Evolutionary conservation across 306 rosid genomes (phyloP), one percentile per base, ranked within the genome.

Genomic region (Vachellia pachyceras): DNA sequence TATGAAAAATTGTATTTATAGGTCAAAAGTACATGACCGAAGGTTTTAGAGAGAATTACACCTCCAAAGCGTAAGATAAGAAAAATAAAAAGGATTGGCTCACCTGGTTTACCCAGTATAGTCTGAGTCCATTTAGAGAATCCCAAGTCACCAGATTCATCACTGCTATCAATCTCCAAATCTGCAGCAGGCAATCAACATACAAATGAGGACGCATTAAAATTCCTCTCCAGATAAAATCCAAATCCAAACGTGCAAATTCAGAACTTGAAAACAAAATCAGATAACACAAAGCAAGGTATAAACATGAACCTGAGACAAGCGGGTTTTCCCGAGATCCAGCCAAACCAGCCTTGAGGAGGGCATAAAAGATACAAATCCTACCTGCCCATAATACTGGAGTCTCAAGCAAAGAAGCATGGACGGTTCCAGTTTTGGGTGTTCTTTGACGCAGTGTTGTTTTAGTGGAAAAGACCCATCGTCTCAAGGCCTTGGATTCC

Each of bases 361-460:
- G 97, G 45, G 90, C 99, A 79, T 90, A 95, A 85, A 91, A 93
- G 85, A 92, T 77, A 85, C 95, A 95, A 78, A 95, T 64, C 73
- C 99, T 85, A 35, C 97, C 93, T 41, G 88, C 94, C 99, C 97
- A 95, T 6, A 95, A 69, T 72, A 95, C 85, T 0, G 97, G 99
- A 64, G 97, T 64, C 68, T 93, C 99, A 66, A 93, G 72, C 86
- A 95, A 71, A 79, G 97, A 95, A 76, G 97, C 94, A 58, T 37
- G 86, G 7, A 80, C 72, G 6, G 73, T 5, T 6, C 29, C 25
- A 58, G 33, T 58, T 23, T 58, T 58, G 11, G 64, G 23, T 40
- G 33, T 12, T 61, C 6, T 36, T 85, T 37, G 60, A 36, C 14
- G 13, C 17, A 15, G 58, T 67, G 89, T 79, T 63, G 67, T 76